phyloP scores from a whole-genome alignment of 2,329 filamentous ascomycete species.

The Metarhizium anisopliae region DNA sequence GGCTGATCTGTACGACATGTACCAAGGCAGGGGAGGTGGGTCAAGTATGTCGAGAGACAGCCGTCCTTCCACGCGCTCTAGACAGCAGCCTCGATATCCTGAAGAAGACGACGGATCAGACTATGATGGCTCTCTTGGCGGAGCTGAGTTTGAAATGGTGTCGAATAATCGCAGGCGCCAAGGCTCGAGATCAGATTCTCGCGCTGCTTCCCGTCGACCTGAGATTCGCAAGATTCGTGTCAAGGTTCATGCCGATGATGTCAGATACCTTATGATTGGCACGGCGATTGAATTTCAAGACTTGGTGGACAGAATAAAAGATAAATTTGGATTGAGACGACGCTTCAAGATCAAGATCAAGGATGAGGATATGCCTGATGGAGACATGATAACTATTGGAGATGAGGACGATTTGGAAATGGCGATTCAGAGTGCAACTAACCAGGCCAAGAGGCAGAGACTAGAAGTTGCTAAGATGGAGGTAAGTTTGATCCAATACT shows the following conservation, averaged over 20 bases:
- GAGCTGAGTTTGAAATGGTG: conserved; percentile 74
- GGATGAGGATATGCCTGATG: conserved; percentile 66
- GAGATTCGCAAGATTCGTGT: conserved; percentile 74
- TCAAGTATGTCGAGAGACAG: conserved; percentile 27
- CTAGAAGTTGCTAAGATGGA: conserved; percentile 89
- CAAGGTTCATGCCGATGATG: conserved; percentile 88
- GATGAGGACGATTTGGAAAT: conserved; percentile 95
- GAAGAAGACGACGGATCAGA: conserved; percentile 75
- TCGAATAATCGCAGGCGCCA: conserved; percentile 39
- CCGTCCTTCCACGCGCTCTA: conserved; percentile 19
- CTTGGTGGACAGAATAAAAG: conserved; percentile 68
- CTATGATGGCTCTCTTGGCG: conserved; percentile 61
- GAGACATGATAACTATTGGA: conserved; percentile 93
- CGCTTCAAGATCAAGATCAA: conserved; percentile 83
- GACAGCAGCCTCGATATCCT: conserved; percentile 51
- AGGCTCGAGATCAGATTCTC: conserved; percentile 38
- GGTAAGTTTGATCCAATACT: conserved; percentile 45
- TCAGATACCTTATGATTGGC: conserved; percentile 83
- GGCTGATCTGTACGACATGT: conserved; percentile 63
- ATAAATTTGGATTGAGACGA: conserved; percentile 73
- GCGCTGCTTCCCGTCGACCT: conserved; percentile 49
- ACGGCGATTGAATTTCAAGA: conserved; percentile 65
- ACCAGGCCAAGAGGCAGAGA: conserved; percentile 61
- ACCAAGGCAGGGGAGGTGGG: conserved; percentile 28
- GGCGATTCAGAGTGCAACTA: conserved; percentile 63